Conservation (phyloP, 257 asterid genomes). For the Scutellaria barbata region DNA sequence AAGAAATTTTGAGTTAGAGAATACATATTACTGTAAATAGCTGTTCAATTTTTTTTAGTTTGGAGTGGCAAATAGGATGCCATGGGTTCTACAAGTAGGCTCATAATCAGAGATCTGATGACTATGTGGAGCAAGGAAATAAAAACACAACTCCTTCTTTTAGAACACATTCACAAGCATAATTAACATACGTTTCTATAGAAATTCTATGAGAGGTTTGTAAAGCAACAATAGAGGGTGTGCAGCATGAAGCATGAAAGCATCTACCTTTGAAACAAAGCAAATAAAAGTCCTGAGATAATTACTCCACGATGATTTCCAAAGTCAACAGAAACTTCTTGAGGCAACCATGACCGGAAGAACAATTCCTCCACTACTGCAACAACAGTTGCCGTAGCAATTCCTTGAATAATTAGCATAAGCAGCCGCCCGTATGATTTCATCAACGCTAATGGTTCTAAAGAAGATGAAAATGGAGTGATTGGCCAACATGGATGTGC, state of each 20-base stretch:
- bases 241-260: slow-evolving; percentile 22
- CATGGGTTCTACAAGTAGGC: background rate
- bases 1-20: slow-evolving; percentile 9
- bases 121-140: background rate
- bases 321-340: slow-evolving; percentile 82
- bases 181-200: slow-evolving; percentile 10
- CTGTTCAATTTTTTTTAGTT: background rate
- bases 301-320: slow-evolving; percentile 77
- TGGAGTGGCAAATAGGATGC: background rate
- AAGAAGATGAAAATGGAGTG: slow-evolving; percentile 50
- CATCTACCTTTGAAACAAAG: slow-evolving; percentile 74
- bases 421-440: slow-evolving; percentile 57
- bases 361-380: slow-evolving; percentile 85
- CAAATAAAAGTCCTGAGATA: slow-evolving; percentile 79
- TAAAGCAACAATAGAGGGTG: slow-evolving; percentile 11
- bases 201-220: background rate
- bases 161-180: background rate
- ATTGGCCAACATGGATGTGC: slow-evolving; percentile 66
- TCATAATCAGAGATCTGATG: background rate
- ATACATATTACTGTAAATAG: background rate
- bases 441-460: slow-evolving; percentile 54
- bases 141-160: background rate
- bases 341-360: slow-evolving; percentile 93
- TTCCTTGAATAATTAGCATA: slow-evolving; percentile 54
- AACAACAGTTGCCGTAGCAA: slow-evolving; percentile 65